phyloP scores from a whole-genome alignment of 257 asterid genomes.

The Eucommia ulmoides region DNA sequence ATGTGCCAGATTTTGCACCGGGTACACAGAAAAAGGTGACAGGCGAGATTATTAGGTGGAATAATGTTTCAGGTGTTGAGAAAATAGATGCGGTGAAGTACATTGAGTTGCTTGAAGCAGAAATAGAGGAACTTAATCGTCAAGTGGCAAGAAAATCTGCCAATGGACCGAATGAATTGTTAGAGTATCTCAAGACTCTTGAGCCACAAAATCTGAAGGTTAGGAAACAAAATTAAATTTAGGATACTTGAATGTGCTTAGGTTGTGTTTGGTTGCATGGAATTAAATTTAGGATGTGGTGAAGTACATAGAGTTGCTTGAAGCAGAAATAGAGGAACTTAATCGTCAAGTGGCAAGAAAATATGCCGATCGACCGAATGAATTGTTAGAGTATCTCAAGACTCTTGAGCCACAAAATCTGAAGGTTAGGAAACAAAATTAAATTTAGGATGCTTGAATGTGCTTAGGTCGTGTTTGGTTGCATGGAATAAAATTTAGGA shows the following conservation, averaged over 20 bases:
- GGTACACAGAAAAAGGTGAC: constrained; percentile 91
- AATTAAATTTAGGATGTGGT: too few species aligned
- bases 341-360: constrained; percentile 74
- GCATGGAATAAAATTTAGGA: too few species aligned
- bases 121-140: constrained; percentile 85
- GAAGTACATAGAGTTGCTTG: constrained; percentile 91
- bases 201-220: constrained; percentile 99
- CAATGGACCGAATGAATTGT: constrained; percentile 59
- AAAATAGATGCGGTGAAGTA: constrained; percentile 84
- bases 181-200: constrained; percentile 82
- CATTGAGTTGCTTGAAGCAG: constrained; percentile 93
- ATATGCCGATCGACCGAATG: constrained; percentile 60
- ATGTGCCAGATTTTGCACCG: constrained; percentile 75
- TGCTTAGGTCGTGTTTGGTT: too few species aligned
- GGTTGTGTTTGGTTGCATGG: too few species aligned
- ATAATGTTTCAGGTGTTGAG: constrained; percentile 78
- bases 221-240: too few species aligned
- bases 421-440: constrained; percentile 59
- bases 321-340: constrained; percentile 94
- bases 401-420: constrained; percentile 95
- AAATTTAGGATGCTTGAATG: too few species aligned
- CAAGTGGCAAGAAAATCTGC: constrained; percentile 73
- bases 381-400: constrained; percentile 76
- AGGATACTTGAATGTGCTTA: too few species aligned
- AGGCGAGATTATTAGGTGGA: constrained; percentile 98